phyloP scores from a whole-genome alignment of 768 basidiomycete genomes.

The Wakefieldia striispora region DNA sequence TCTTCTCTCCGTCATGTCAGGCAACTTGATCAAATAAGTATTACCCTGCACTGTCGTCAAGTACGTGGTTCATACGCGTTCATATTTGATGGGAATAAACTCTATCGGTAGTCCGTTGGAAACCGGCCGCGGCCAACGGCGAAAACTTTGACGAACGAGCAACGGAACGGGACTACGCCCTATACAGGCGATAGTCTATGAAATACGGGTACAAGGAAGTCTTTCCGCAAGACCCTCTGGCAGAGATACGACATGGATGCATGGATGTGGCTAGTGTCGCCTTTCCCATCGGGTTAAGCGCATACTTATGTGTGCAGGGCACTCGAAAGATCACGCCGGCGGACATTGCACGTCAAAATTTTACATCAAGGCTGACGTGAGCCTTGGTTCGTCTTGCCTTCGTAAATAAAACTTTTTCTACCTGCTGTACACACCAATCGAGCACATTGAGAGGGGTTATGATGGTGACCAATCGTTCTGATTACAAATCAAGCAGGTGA shows the following conservation, averaged over 20 bases:
- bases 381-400: too few species aligned
- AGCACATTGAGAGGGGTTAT: background rate
- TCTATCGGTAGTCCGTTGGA: background rate
- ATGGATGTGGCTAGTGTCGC: too few species aligned
- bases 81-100: background rate
- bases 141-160: too few species aligned
- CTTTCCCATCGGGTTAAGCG: background rate
- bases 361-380: background rate
- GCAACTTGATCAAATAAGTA: slow-evolving; percentile 1
- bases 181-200: too few species aligned
- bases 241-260: too few species aligned
- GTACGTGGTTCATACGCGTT: background rate
- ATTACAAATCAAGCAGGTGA: slow-evolving; percentile 14
- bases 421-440: too few species aligned
- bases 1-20: background rate
- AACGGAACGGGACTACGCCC: too few species aligned
- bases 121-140: too few species aligned
- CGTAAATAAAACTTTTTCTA: too few species aligned
- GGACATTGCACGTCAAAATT: background rate
- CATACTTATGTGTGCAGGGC: background rate
- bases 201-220: too few species aligned
- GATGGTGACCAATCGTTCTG: slow-evolving; percentile 7
- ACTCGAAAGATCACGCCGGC: background rate
- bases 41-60: background rate
- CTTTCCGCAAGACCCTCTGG: too few species aligned